A percentile compares a stretch with the other conserved stretches of the same genome.
These are phyloP conservation scores for Epichloe brachyelytri DNA, from an alignment of 2,329 filamentous ascomycete species.

Conservation along the genomic window DNA sequence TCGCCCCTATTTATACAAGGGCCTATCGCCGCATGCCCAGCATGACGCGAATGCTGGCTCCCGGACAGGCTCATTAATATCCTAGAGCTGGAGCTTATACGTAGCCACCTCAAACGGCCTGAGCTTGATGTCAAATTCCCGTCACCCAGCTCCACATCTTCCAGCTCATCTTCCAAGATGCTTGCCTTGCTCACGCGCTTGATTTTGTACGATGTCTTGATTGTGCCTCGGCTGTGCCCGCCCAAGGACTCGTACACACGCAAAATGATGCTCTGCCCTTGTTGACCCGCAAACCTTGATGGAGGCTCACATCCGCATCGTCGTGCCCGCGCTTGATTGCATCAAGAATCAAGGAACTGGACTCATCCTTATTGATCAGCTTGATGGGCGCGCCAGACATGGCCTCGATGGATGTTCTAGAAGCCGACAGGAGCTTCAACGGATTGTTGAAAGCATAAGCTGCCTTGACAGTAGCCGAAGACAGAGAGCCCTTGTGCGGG, in stretches of 20 bases:
- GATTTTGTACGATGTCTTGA: slow-evolving; percentile 56
- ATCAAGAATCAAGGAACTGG: slow-evolving; percentile 63
- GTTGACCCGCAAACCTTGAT: slow-evolving; percentile 48
- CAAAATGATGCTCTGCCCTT: slow-evolving; percentile 65
- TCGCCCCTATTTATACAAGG: too few species aligned
- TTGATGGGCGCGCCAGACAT: slow-evolving; percentile 39
- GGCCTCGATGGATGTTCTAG: slow-evolving; percentile 15
- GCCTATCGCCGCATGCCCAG: slow-evolving; percentile 4
- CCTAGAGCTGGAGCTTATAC: slow-evolving; percentile 48
- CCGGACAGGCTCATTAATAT: slow-evolving; percentile 14
- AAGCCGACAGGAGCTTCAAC: slow-evolving; percentile 29
- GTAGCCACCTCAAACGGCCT: slow-evolving; percentile 79
- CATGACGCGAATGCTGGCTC: slow-evolving; percentile 9
- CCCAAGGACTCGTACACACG: slow-evolving; percentile 83
- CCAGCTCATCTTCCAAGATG: slow-evolving; percentile 74
- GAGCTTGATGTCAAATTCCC: slow-evolving; percentile 48
- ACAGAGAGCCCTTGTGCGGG: slow-evolving; percentile 64
- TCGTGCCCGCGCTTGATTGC: slow-evolving; percentile 89
- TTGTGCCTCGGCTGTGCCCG: slow-evolving; percentile 59
- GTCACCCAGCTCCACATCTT: slow-evolving; percentile 42
- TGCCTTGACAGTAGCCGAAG: slow-evolving; percentile 62
- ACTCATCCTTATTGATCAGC: slow-evolving; percentile 43
- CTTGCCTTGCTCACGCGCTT: slow-evolving; percentile 74
- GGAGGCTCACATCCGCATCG: slow-evolving; percentile 57
- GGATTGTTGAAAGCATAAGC: slow-evolving; percentile 88